A percentile compares a stretch with the other conserved stretches of the same genome.
Conservation (phyloP, 2,329 filamentous ascomycete species). For the Aspergillus transmontanensis region DNA sequence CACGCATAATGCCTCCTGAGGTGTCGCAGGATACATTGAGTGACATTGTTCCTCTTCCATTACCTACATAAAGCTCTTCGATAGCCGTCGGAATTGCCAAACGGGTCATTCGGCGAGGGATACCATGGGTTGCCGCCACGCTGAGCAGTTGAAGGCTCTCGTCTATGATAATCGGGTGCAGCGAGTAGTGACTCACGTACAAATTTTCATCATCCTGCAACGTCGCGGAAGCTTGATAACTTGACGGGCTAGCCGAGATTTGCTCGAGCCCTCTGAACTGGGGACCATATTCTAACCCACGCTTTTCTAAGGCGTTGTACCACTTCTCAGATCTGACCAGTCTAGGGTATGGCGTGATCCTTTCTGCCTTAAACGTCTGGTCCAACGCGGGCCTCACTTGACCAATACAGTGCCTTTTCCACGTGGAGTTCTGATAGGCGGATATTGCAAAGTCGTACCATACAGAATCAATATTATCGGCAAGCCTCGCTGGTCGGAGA, state of each 20-base stretch:
- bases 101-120: slow-evolving; percentile 11
- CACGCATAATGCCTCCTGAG: slow-evolving; percentile 9
- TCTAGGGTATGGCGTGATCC: background rate
- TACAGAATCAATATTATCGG: slow-evolving; percentile 11
- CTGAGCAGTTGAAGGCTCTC: slow-evolving; percentile 24
- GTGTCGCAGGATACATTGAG: slow-evolving; percentile 11
- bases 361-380: background rate
- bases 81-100: slow-evolving; percentile 27
- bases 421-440: slow-evolving; percentile 10
- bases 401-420: slow-evolving; percentile 22
- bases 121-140: slow-evolving; percentile 24
- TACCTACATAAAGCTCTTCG: slow-evolving; percentile 21
- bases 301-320: slow-evolving; percentile 14
- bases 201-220: slow-evolving; percentile 3
- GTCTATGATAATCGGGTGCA: slow-evolving; percentile 27
- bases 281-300: slow-evolving; percentile 18
- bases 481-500: slow-evolving; percentile 10
- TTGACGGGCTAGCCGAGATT: slow-evolving; percentile 16
- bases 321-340: slow-evolving; percentile 5
- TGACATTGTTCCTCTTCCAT: slow-evolving; percentile 3
- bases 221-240: slow-evolving; percentile 2
- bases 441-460: slow-evolving; percentile 23
- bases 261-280: slow-evolving; percentile 17
- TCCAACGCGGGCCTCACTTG: slow-evolving; percentile 10
- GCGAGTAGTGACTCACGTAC: slow-evolving; percentile 16